Conservation (phyloP, 495 filamentous ascomycete species). For the Podospora sp. region DNA sequence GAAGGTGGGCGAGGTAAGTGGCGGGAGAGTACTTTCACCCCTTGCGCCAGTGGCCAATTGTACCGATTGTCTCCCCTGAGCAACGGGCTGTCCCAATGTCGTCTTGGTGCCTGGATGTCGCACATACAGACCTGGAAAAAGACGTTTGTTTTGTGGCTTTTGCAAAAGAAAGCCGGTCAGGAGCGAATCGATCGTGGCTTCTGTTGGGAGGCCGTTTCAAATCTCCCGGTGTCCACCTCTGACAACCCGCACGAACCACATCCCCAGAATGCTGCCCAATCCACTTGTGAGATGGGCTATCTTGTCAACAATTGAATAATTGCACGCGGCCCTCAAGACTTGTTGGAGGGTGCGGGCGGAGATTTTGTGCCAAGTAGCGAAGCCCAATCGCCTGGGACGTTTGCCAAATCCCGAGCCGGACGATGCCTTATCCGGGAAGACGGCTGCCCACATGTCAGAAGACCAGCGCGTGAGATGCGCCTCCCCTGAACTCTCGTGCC, state of each 20-base stretch:
- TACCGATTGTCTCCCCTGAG: background rate
- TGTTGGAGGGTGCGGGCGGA: background rate
- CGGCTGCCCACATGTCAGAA: conserved; percentile 6
- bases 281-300: background rate
- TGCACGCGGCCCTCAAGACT: conserved; percentile 3
- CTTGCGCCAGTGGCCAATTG: background rate
- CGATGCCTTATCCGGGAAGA: background rate
- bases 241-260: background rate
- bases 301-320: background rate
- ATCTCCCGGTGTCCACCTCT: background rate
- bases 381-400: background rate
- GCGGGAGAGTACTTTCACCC: background rate
- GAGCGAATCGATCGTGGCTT: conserved; percentile 3
- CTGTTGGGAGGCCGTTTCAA: background rate
- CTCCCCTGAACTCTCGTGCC: conserved; percentile 2
- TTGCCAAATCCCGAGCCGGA: background rate
- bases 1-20: conserved; percentile 14
- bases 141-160: background rate
- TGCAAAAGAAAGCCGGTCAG: background rate
- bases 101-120: background rate
- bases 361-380: background rate
- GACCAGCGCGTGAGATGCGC: background rate
- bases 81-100: background rate
- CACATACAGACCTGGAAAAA: background rate
- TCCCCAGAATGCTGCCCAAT: background rate